phyloP scores from a whole-genome alignment of 1,139 yeast genomes.

The Candida pseudoviswanathii region DNA sequence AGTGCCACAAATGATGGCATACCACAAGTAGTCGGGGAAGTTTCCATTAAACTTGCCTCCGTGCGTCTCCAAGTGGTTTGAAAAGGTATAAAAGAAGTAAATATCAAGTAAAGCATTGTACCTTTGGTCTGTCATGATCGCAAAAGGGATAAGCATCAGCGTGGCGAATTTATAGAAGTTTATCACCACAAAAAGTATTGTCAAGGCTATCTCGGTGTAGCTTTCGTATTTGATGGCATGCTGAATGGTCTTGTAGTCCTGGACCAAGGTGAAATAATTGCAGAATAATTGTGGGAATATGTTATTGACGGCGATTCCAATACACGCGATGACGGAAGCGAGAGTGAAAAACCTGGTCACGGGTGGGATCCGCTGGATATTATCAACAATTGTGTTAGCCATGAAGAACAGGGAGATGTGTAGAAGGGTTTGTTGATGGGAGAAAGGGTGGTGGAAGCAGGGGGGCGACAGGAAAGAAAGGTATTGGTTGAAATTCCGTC shows the following conservation, averaged over 20 bases:
- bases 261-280: slow-evolving; percentile 2
- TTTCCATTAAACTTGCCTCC: slow-evolving; percentile 54
- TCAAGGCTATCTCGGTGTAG: slow-evolving; percentile 8
- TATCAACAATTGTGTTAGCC: slow-evolving; percentile 26
- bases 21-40: slow-evolving; percentile 60
- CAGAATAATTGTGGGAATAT: slow-evolving; percentile 12
- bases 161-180: slow-evolving; percentile 52
- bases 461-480: slow-evolving; percentile 1
- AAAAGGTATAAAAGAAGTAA: slow-evolving; percentile 59
- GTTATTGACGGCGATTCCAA: slow-evolving; percentile 17
- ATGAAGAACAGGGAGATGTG: slow-evolving; percentile 3
- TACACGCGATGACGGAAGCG: slow-evolving; percentile 33
- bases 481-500: background rate
- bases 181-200: slow-evolving; percentile 15
- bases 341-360: slow-evolving; percentile 50
- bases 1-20: slow-evolving; percentile 51
- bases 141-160: slow-evolving; percentile 48
- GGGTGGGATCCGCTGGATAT: slow-evolving; percentile 43
- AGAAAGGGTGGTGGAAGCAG: background rate
- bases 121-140: slow-evolving; percentile 35
- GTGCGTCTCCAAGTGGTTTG: slow-evolving; percentile 52
- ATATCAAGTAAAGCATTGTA: slow-evolving; percentile 53
- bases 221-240: slow-evolving; percentile 8
- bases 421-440: background rate
- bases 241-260: background rate